Conservation (phyloP, 768 basidiomycete genomes). For the Suillus hirtellus region DNA sequence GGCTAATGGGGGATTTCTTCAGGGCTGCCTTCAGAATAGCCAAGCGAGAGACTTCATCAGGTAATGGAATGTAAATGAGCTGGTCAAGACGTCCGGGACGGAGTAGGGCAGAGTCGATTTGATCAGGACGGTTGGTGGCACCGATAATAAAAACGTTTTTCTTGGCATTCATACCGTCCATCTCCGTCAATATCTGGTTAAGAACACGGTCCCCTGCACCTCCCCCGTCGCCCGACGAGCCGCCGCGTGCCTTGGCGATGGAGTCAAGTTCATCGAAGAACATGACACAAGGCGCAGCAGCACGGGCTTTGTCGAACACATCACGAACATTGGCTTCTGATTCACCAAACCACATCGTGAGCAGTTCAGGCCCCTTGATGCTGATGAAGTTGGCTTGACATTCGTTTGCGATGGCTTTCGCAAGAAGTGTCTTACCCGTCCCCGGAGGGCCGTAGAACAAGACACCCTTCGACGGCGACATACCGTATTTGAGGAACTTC, state of each 20-base stretch:
- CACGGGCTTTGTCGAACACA: constrained; percentile 99
- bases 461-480: constrained; percentile 99
- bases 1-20: constrained; percentile 87
- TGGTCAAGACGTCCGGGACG: constrained; percentile 99
- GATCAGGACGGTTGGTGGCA: constrained; percentile 95
- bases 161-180: constrained; percentile 99
- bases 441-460: constrained; percentile 99
- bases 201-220: constrained; percentile 98
- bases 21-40: constrained; percentile 90
- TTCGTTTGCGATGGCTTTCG: constrained; percentile 99
- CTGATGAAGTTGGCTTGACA: constrained; percentile 99
- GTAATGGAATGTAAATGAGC: constrained; percentile 98
- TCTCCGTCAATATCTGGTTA: constrained; percentile 96
- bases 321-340: constrained; percentile 99
- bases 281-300: constrained; percentile 99
- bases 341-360: constrained; percentile 99
- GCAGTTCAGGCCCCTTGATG: constrained; percentile 98
- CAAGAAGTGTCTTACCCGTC: constrained; percentile 98
- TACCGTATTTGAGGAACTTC: constrained; percentile 99
- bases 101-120: constrained; percentile 89
- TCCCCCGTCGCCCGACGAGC: constrained; percentile 82
- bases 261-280: constrained; percentile 99
- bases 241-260: constrained; percentile 95
- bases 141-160: constrained; percentile 99
- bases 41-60: constrained; percentile 88